Base-by-base conservation (phyloP, 805 yeast genomes). In the Yamadazyma takamatsuzukensis region DNA sequence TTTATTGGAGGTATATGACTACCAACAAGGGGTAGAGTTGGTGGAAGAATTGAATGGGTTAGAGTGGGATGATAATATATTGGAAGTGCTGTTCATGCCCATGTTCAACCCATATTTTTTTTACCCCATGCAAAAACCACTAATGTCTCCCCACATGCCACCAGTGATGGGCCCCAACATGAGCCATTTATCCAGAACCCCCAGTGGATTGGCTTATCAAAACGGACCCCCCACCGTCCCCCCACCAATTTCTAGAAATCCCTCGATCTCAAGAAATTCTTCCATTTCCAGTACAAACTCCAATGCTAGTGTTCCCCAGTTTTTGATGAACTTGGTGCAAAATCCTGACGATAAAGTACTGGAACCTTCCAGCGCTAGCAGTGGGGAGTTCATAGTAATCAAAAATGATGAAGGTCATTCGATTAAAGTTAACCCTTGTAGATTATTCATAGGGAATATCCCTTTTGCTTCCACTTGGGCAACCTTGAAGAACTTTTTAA, bases 391-490 rank as follows among this genome's bases (percentile, higher is more conserved):
- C 11, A 44, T 54, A 5, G 29, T 39, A 4, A 38, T 51, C 9
- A 38, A 37, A 27, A 47, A 45, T 32, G 58, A 51, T 3, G 58
- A 51, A 11, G 59, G 58, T 6, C 39, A 43, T 32, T 30, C 48
- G 7, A 52, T 59, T 29, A 56, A 62, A 36, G 68, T 68, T 6
- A 66, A 71, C 41, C 63, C 64, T 3, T 55, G 60, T 13, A 47
- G 78, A 14, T 42, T 76, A 12, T 76, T 76, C 44, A 53, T 76
- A 16, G 83, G 83, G 0, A 76, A 76, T 47, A 64, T 76, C 16
- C 80, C 81, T 2, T 76, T 68, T 42, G 30, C 59, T 1, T 52
- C 74, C 21, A 59, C 61, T 10, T 59, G 68, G 64, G 40, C 58
- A 1, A 45, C 54, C 4, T 47, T 68, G 23, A 54, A 53, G 34